phyloP scores from a whole-genome alignment of 2,329 filamentous ascomycete species.

The Aspergillus texensis region DNA sequence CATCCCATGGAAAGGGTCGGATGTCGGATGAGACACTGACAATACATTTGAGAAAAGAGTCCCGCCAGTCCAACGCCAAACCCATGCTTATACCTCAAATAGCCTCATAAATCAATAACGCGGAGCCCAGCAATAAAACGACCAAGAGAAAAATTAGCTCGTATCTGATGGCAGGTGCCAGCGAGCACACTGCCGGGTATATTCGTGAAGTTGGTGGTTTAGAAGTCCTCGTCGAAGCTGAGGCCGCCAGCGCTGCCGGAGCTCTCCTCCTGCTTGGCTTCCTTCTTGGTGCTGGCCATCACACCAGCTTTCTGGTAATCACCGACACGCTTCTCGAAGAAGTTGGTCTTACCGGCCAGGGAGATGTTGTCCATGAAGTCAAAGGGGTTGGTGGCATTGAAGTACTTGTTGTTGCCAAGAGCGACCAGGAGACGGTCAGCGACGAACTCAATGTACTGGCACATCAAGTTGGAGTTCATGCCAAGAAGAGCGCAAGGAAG shows the following conservation, averaged over 20 bases:
- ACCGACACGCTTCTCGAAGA: slow-evolving; percentile 99
- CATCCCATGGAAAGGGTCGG: slow-evolving; percentile 13
- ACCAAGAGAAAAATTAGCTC: slow-evolving; percentile 30
- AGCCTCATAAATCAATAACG: slow-evolving; percentile 33
- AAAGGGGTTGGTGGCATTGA: slow-evolving; percentile 92
- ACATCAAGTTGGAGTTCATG: slow-evolving; percentile 98
- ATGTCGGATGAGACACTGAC: slow-evolving; percentile 9
- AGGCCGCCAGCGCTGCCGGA: slow-evolving; percentile 67
- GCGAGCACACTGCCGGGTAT: slow-evolving; percentile 23
- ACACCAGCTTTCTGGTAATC: slow-evolving; percentile 99
- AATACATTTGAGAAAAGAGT: slow-evolving; percentile 19
- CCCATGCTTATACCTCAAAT: slow-evolving; percentile 38
- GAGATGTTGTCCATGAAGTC: slow-evolving; percentile 99
- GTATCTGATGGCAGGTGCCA: slow-evolving; percentile 23
- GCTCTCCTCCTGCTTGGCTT: slow-evolving; percentile 53
- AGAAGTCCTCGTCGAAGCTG: slow-evolving; percentile 96
- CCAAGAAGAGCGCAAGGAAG: slow-evolving; percentile 90
- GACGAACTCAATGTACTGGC: slow-evolving; percentile 99
- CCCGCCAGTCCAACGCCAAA: slow-evolving; percentile 32
- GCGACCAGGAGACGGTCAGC: slow-evolving; percentile 91
- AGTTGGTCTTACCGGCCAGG: slow-evolving; percentile 98
- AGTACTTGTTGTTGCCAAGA: slow-evolving; percentile 91
- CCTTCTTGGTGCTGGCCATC: slow-evolving; percentile 86
- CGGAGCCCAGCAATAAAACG: slow-evolving; percentile 18
- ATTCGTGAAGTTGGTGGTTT: slow-evolving; percentile 45